phyloP scores from a whole-genome alignment of 805 yeast species.

The Huiozyma sinensis region DNA sequence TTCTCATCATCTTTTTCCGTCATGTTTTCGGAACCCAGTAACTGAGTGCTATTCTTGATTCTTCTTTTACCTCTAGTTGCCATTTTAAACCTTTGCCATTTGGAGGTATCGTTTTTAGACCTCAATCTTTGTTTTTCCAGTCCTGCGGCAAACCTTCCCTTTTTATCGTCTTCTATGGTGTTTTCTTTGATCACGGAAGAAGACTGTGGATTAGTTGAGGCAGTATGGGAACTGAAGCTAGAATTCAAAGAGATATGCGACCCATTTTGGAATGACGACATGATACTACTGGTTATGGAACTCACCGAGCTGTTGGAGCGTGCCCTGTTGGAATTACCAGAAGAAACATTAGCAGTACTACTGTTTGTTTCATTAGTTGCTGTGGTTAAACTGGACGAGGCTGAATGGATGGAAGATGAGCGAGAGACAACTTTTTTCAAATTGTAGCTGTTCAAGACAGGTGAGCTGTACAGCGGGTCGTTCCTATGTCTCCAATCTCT shows the following conservation, averaged over 20 bases:
- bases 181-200: neutral
- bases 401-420: conserved; percentile 15
- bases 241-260: conserved; percentile 13
- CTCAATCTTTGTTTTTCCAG: conserved; percentile 1
- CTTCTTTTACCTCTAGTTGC: conserved; percentile 8
- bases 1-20: neutral
- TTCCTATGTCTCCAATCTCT: conserved; percentile 79
- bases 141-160: too few relatives aligned
- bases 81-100: conserved; percentile 14
- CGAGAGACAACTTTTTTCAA: conserved; percentile 15
- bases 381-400: conserved; percentile 5
- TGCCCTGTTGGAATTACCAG: neutral
- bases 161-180: too few relatives aligned
- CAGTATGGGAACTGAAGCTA: conserved; percentile 1
- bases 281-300: conserved; percentile 23
- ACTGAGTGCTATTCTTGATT: neutral
- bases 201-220: neutral
- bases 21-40: neutral
- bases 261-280: conserved; percentile 20
- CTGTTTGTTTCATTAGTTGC: neutral
- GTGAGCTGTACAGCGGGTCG: conserved; percentile 52
- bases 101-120: conserved; percentile 4
- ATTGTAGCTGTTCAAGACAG: conserved; percentile 24
- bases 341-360: conserved; percentile 1
- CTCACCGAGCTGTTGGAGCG: conserved; percentile 18